Conservation (phyloP, 2,329 filamentous ascomycete genomes). For the Epicoccum nigrum region DNA sequence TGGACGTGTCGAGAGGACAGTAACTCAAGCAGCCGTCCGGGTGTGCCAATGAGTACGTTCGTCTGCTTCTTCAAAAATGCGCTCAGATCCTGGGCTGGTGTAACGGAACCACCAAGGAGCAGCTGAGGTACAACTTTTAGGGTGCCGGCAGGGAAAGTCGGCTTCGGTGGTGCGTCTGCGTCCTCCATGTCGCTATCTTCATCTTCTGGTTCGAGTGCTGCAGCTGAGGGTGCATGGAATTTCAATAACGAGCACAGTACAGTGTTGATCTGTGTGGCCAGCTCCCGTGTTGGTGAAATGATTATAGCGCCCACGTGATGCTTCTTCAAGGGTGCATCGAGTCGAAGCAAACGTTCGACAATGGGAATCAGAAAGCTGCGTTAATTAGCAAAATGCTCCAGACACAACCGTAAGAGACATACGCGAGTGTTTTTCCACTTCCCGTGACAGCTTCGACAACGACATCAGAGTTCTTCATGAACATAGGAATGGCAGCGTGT, state of each 20-base stretch:
- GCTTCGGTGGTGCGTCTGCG: constrained; percentile 45
- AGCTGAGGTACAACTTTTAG: constrained; percentile 75
- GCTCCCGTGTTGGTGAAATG: constrained; percentile 89
- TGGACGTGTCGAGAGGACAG: constrained; percentile 86
- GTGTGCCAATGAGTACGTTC: constrained; percentile 89
- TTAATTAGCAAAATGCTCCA: not conserved
- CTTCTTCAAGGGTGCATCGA: constrained; percentile 83
- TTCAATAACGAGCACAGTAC: constrained; percentile 78
- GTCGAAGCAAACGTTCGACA: constrained; percentile 78
- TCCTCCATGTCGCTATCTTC: constrained; percentile 52
- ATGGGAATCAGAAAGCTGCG: constrained; percentile 76
- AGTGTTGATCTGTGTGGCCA: constrained; percentile 87
- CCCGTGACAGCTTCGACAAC: constrained; percentile 73
- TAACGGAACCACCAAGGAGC: constrained; percentile 81
- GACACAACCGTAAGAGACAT: constrained; percentile 6
- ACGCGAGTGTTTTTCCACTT: constrained; percentile 45
- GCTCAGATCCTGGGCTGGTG: constrained; percentile 83
- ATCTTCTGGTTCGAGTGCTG: constrained; percentile 62
- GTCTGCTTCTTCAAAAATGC: constrained; percentile 82
- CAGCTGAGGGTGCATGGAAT: constrained; percentile 82
- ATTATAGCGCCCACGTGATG: constrained; percentile 91
- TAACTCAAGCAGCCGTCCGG: constrained; percentile 86
- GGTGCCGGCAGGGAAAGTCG: constrained; percentile 54
- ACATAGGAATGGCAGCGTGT: constrained; percentile 85
- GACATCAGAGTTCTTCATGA: constrained; percentile 88